Evolutionary conservation across 2,329 filamentous ascomycete species (phyloP).

Genomic region (Escovopsis sp.): DNA sequence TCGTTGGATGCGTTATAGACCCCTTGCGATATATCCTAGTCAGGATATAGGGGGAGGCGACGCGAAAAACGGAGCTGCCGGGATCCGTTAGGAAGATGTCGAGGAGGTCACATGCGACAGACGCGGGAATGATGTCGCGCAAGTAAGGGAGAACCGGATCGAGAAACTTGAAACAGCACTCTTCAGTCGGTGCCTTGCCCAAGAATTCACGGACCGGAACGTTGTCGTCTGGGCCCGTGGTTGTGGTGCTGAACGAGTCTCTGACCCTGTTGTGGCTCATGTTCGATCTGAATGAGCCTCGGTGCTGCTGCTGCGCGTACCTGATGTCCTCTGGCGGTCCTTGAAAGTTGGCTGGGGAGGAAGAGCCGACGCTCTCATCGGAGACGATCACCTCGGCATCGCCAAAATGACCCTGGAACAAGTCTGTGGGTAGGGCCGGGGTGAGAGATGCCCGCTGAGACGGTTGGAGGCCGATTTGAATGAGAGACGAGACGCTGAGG

Average conservation of each 20-base stretch:
- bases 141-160: conserved; percentile 25
- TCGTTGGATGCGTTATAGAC: conserved; percentile 25
- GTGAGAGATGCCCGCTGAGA: conserved; percentile 1
- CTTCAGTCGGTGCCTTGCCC: conserved; percentile 13
- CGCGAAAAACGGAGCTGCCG: conserved; percentile 27
- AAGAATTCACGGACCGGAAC: conserved; percentile 10
- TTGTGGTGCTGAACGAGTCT: conserved; percentile 9
- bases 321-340: conserved; percentile 1
- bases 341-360: conserved; percentile 12
- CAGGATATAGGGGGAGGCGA: conserved; percentile 32
- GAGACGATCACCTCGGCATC: conserved; percentile 12
- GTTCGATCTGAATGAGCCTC: conserved; percentile 10
- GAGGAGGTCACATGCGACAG: conserved; percentile 30
- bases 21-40: conserved; percentile 30
- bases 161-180: conserved; percentile 27
- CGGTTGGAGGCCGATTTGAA: conserved; percentile 8
- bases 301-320: conserved; percentile 1
- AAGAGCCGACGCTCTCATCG: conserved; percentile 15
- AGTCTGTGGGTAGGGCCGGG: conserved; percentile 1
- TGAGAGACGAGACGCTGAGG: conserved; percentile 11
- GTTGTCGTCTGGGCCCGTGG: conserved; percentile 7
- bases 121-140: conserved; percentile 22
- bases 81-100: conserved; percentile 33
- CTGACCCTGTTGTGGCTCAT: conserved; percentile 6
- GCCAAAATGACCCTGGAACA: conserved; percentile 4